phyloP scores from a whole-genome alignment of 2,329 filamentous ascomycete genomes.

The Nothopassalora personata region DNA sequence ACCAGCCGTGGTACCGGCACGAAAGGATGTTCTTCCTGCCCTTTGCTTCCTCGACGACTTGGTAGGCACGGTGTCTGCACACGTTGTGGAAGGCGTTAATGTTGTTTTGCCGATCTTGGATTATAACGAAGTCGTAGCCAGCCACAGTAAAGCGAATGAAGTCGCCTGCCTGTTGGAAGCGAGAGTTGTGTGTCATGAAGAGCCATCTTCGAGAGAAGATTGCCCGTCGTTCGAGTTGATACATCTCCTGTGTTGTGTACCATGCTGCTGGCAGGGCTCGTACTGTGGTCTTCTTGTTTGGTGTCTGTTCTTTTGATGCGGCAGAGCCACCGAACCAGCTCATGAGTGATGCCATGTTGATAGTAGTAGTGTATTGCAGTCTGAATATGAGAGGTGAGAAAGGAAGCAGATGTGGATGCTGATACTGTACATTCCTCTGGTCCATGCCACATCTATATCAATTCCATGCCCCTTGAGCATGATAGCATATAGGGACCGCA shows the following conservation, averaged over 20 bases:
- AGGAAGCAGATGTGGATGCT: neutral
- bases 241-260: slow-evolving; percentile 40
- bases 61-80: slow-evolving; percentile 51
- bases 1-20: slow-evolving; percentile 60
- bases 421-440: neutral
- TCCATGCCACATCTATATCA: neutral
- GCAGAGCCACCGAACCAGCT: neutral
- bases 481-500: neutral
- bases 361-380: neutral
- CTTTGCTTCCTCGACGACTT: slow-evolving; percentile 46
- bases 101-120: slow-evolving; percentile 17
- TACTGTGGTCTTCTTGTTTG: slow-evolving; percentile 8
- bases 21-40: slow-evolving; percentile 50
- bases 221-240: slow-evolving; percentile 42
- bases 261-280: slow-evolving; percentile 40
- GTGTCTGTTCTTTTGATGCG: neutral
- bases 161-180: slow-evolving; percentile 24
- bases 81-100: slow-evolving; percentile 40
- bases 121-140: slow-evolving; percentile 21
- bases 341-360: neutral
- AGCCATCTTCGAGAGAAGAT: slow-evolving; percentile 38
- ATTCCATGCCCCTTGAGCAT: neutral
- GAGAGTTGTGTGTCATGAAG: slow-evolving; percentile 28
- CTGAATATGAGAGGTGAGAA: neutral
- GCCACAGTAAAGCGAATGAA: slow-evolving; percentile 23